A percentile compares a stretch with the other conserved stretches of the same genome.
phyloP scores from a whole-genome alignment of 1,139 yeast species.

The Yamadazyma jaroonii region DNA sequence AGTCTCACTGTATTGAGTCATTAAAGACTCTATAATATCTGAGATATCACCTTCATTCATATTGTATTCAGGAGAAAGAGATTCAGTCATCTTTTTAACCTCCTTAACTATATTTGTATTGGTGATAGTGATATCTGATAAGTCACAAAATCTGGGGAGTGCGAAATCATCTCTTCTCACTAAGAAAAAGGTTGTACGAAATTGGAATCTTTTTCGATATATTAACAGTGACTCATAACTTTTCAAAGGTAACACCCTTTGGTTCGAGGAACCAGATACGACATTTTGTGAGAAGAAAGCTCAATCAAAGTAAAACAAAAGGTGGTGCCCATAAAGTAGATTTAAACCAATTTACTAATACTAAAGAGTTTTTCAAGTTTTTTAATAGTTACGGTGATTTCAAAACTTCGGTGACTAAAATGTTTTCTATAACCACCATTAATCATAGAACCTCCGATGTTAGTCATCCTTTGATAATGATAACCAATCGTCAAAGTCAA shows the following conservation, averaged over 20 bases:
- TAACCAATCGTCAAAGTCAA: conserved; percentile 50
- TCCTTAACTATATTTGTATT: neutral
- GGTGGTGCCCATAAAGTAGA: conserved; percentile 17
- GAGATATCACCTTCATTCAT: conserved; percentile 8
- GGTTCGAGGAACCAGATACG: neutral
- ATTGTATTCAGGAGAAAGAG: neutral
- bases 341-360: conserved; percentile 10
- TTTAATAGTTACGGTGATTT: conserved; percentile 16
- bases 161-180: conserved; percentile 3
- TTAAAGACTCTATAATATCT: conserved; percentile 14
- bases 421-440: conserved; percentile 42
- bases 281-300: conserved; percentile 1
- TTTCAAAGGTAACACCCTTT: conserved; percentile 5
- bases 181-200: neutral
- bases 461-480: conserved; percentile 55
- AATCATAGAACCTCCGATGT: conserved; percentile 63
- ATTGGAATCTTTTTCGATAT: conserved; percentile 1
- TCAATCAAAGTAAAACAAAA: neutral
- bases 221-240: neutral
- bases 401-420: conserved; percentile 16
- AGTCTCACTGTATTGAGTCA: conserved; percentile 11
- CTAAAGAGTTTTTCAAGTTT: conserved; percentile 6
- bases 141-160: conserved; percentile 2
- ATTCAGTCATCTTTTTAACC: neutral
- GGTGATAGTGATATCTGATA: neutral